These are phyloP conservation scores for Umbelopsis isabellina DNA, from an alignment of 192 early-diverging fungal genomes.

Conservation along the genomic window DNA sequence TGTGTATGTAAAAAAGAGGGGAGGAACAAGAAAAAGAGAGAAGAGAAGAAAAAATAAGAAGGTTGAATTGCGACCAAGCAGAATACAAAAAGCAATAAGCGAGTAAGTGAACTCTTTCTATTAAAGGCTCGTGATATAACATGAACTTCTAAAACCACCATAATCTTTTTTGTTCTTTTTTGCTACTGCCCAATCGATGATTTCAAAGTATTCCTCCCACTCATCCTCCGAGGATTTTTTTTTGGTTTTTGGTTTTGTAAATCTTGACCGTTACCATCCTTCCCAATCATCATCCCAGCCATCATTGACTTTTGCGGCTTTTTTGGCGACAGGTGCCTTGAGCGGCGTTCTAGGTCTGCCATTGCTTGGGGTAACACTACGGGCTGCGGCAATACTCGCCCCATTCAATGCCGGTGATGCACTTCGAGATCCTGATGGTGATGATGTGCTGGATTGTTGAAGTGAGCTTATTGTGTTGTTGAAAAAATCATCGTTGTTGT, in stretches of 20 bases:
- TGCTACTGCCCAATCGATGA: background rate
- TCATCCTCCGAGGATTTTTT: no score
- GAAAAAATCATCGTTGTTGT: slow-evolving; percentile 43
- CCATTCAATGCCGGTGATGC: slow-evolving; percentile 27
- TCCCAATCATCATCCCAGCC: slow-evolving; percentile 45
- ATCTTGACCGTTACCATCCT: slow-evolving; percentile 31
- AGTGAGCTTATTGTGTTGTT: slow-evolving; percentile 36
- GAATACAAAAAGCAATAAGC: background rate
- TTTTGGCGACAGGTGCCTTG: slow-evolving; percentile 24
- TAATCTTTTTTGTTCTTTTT: background rate
- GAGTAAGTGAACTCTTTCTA: no score
- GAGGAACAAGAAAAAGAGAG: slow-evolving; percentile 7
- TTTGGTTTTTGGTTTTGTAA: background rate
- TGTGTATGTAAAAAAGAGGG: background rate
- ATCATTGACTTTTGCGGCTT: slow-evolving; percentile 24
- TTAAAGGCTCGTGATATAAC: no score
- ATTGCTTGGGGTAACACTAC: slow-evolving; percentile 21
- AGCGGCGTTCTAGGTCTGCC: slow-evolving; percentile 33
- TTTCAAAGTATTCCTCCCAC: no score
- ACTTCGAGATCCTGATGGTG: slow-evolving; percentile 29
- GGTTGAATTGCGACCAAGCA: background rate
- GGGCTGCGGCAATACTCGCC: background rate
- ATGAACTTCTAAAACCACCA: no score
- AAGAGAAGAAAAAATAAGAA: background rate
- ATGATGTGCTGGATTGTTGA: slow-evolving; percentile 28